These are phyloP conservation scores for Globisporangium echinulatum DNA, from an alignment of 352 stramenopile genomes.

Conservation along the genomic window DNA sequence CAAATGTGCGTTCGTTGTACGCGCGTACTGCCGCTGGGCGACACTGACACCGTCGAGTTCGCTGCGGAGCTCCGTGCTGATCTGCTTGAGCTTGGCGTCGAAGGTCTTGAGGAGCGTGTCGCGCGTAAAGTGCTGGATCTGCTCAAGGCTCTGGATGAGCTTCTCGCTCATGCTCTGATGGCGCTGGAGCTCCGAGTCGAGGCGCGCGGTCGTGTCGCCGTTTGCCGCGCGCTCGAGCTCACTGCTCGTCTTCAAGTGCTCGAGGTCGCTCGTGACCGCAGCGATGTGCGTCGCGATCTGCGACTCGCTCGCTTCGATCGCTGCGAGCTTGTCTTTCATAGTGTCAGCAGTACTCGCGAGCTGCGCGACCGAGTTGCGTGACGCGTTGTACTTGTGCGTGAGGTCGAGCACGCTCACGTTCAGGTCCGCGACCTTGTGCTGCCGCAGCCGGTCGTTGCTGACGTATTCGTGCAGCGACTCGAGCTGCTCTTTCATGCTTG, in stretches of 20 bases:
- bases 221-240: slow-evolving; percentile 14
- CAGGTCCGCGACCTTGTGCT: slow-evolving; percentile 42
- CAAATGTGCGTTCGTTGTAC: slow-evolving; percentile 25
- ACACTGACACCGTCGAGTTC: slow-evolving; percentile 19
- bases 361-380: slow-evolving; percentile 32
- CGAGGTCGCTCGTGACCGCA: slow-evolving; percentile 15
- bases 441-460: slow-evolving; percentile 31
- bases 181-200: slow-evolving; percentile 20
- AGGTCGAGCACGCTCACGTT: slow-evolving; percentile 44
- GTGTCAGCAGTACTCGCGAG: slow-evolving; percentile 26
- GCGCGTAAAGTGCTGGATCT: slow-evolving; percentile 43
- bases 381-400: slow-evolving; percentile 38
- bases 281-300: slow-evolving; percentile 16
- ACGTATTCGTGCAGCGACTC: slow-evolving; percentile 39
- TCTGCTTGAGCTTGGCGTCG: slow-evolving; percentile 26
- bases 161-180: slow-evolving; percentile 25
- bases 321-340: slow-evolving; percentile 19
- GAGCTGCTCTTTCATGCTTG: slow-evolving; percentile 50
- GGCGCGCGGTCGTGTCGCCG: slow-evolving; percentile 9
- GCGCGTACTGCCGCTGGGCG: slow-evolving; percentile 16
- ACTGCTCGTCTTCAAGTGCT: slow-evolving; percentile 14
- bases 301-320: slow-evolving; percentile 14
- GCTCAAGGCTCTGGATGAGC: slow-evolving; percentile 20
- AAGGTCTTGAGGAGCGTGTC: slow-evolving; percentile 29
- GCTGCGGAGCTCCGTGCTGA: slow-evolving; percentile 16